Conservation (phyloP, 2,329 filamentous ascomycete genomes). For the Fusarium nurragi region DNA sequence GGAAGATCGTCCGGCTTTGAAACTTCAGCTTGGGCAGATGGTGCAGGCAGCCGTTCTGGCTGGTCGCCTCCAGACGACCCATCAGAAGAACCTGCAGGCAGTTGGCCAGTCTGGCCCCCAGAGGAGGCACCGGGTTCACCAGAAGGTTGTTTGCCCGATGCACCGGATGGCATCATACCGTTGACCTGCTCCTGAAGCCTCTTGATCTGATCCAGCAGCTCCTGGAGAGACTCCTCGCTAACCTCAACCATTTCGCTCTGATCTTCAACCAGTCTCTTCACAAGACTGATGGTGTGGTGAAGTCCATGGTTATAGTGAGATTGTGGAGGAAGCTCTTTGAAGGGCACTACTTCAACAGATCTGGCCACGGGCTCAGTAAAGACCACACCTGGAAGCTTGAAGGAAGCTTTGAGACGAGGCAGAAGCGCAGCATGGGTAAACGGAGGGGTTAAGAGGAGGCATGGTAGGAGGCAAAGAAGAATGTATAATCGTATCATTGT, state of each 20-base stretch:
- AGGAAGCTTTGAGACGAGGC: constrained; percentile 3
- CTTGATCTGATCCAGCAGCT: constrained; percentile 45
- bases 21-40: background rate
- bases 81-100: constrained; percentile 8
- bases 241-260: constrained; percentile 41
- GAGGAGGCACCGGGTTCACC: constrained; percentile 7
- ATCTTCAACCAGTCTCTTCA: constrained; percentile 41
- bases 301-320: constrained; percentile 16
- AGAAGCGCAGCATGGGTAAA: constrained; percentile 21
- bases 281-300: constrained; percentile 27
- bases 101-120: constrained; percentile 22
- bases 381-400: constrained; percentile 14
- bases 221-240: constrained; percentile 36
- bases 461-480: constrained; percentile 31
- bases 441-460: constrained; percentile 17
- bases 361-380: constrained; percentile 16
- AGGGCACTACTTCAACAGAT: constrained; percentile 15
- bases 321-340: constrained; percentile 14
- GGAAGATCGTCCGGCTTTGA: background rate
- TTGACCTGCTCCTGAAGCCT: constrained; percentile 44
- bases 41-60: constrained; percentile 4
- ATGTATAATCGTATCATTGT: constrained; percentile 39
- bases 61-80: constrained; percentile 1
- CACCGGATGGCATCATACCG: constrained; percentile 38
- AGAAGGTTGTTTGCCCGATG: constrained; percentile 12